Evolutionary conservation across 352 stramenopile species (phyloP).

Genomic region (Albugo laibachii): DNA sequence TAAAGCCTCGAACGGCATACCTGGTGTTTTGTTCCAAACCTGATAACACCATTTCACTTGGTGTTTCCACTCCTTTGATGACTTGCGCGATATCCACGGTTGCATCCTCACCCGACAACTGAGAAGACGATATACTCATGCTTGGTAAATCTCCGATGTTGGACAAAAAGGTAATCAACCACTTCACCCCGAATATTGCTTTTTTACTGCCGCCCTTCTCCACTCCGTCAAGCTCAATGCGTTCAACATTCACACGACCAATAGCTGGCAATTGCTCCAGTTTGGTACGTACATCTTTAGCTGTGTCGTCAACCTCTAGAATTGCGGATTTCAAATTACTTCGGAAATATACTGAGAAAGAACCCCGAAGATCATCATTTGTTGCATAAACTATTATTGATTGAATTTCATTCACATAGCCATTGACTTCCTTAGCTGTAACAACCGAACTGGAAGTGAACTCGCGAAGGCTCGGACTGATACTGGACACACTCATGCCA

Average conservation of each 20-base stretch:
- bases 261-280: slow-evolving; percentile 42
- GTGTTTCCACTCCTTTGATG: slow-evolving; percentile 28
- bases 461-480: slow-evolving; percentile 20
- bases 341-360: slow-evolving; percentile 48
- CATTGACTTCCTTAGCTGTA: slow-evolving; percentile 24
- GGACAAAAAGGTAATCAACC: slow-evolving; percentile 44
- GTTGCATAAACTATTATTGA: slow-evolving; percentile 20
- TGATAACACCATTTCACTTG: slow-evolving; percentile 42
- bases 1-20: slow-evolving; percentile 47
- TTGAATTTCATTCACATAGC: slow-evolving; percentile 43
- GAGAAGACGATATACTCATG: slow-evolving; percentile 16
- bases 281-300: slow-evolving; percentile 46
- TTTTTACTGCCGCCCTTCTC: slow-evolving; percentile 7
- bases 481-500: slow-evolving; percentile 11
- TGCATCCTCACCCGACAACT: slow-evolving; percentile 24
- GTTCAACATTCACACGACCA: slow-evolving; percentile 38
- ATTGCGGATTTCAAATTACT: slow-evolving; percentile 24
- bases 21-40: slow-evolving; percentile 18
- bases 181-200: slow-evolving; percentile 25
- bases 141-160: slow-evolving; percentile 45
- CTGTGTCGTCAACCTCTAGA: slow-evolving; percentile 52
- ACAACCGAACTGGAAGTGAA: slow-evolving; percentile 23
- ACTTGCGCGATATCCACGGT: slow-evolving; percentile 24
- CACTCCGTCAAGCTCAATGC: not conserved
- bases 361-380: slow-evolving; percentile 23